These are phyloP conservation scores for Penicillium sp. DNA, from an alignment of 2,329 filamentous ascomycete species.

Conservation along the genomic window DNA sequence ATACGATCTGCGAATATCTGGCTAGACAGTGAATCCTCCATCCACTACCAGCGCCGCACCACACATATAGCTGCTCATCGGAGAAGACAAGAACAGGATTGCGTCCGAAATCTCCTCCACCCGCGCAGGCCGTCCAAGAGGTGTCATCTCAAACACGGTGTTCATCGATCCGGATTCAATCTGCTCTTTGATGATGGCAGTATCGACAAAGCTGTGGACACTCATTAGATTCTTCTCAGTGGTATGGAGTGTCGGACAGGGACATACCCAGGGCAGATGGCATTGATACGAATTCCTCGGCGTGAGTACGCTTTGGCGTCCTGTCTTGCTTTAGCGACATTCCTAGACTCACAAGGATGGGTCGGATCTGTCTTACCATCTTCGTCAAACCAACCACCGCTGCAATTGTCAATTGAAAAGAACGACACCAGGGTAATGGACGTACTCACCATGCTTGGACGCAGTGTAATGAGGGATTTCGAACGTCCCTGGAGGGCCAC, in stretches of 20 bases:
- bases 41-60: slow-evolving; percentile 36
- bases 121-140: slow-evolving; percentile 50
- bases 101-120: slow-evolving; percentile 59
- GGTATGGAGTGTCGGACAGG: background rate
- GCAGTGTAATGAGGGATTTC: slow-evolving; percentile 25
- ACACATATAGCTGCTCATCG: slow-evolving; percentile 49
- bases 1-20: background rate
- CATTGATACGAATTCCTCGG: slow-evolving; percentile 60
- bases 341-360: background rate
- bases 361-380: slow-evolving; percentile 13
- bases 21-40: slow-evolving; percentile 29
- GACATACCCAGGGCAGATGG: slow-evolving; percentile 55
- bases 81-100: slow-evolving; percentile 48
- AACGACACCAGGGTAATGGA: background rate
- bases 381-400: slow-evolving; percentile 30
- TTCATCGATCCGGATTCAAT: slow-evolving; percentile 22
- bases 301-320: slow-evolving; percentile 54
- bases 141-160: slow-evolving; percentile 48
- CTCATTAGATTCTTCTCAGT: background rate
- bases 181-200: slow-evolving; percentile 23
- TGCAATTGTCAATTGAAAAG: slow-evolving; percentile 6
- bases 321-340: slow-evolving; percentile 15
- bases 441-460: slow-evolving; percentile 27
- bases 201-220: slow-evolving; percentile 25
- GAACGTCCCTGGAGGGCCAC: slow-evolving; percentile 16